Conservation (phyloP, 2,329 filamentous ascomycete genomes). For the Exophiala oligosperma region DNA sequence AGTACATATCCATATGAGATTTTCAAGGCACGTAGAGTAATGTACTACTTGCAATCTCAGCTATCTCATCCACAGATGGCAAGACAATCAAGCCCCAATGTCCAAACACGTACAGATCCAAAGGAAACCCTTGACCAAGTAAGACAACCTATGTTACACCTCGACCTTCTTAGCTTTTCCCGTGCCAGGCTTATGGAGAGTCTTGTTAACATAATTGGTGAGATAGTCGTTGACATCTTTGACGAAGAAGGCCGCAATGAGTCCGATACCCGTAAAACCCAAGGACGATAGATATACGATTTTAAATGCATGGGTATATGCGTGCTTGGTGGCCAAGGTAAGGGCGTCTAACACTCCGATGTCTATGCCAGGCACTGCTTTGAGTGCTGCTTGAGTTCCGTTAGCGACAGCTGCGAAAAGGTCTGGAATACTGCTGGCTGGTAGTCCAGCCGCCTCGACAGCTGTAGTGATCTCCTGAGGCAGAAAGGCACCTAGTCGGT, state of each 20-base stretch:
- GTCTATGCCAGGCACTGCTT: slow-evolving; percentile 38
- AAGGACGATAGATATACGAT: slow-evolving; percentile 39
- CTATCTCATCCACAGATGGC: too few relatives aligned
- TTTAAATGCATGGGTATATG: slow-evolving; percentile 45
- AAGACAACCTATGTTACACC: too few relatives aligned
- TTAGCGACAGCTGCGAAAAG: slow-evolving; percentile 39
- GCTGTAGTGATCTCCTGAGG: slow-evolving; percentile 31
- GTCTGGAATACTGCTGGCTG: slow-evolving; percentile 34
- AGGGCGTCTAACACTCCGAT: slow-evolving; percentile 37
- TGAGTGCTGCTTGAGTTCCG: slow-evolving; percentile 33
- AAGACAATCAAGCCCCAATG: too few relatives aligned
- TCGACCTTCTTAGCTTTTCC: not conserved
- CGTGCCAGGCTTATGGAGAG: slow-evolving; percentile 13
- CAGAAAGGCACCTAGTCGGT: slow-evolving; percentile 13
- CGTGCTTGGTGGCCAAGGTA: slow-evolving; percentile 37
- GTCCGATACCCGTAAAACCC: slow-evolving; percentile 23
- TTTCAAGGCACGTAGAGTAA: too few relatives aligned
- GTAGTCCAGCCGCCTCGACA: slow-evolving; percentile 41
- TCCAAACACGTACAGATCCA: too few relatives aligned
- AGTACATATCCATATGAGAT: too few relatives aligned
- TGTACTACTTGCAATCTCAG: too few relatives aligned
- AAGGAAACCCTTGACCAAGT: too few relatives aligned
- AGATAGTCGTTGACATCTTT: slow-evolving; percentile 5
- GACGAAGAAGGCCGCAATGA: slow-evolving; percentile 13
- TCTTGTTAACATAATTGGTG: slow-evolving; percentile 19